Evolutionary conservation across 768 basidiomycete species (phyloP).

Genomic region (Lactarius deliciosus): DNA sequence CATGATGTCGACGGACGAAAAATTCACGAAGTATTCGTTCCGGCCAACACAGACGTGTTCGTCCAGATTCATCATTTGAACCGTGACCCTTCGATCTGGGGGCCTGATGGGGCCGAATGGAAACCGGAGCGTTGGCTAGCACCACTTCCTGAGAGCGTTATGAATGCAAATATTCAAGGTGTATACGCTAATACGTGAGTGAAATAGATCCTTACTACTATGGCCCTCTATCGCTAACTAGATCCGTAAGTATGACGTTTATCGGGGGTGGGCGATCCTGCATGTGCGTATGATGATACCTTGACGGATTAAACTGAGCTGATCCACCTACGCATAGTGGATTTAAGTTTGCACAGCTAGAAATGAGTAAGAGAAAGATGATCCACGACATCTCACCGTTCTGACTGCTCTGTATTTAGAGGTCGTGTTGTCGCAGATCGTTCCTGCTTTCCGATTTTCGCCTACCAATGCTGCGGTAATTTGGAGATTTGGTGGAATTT

Average conservation of each 20-base stretch:
- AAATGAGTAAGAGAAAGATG: constrained; percentile 36
- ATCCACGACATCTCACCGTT: not conserved
- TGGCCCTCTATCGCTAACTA: constrained; percentile 3
- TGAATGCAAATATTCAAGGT: constrained; percentile 29
- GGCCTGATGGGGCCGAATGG: not conserved
- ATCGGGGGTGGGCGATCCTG: constrained; percentile 6
- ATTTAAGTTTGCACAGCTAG: constrained; percentile 43
- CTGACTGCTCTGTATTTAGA: not conserved
- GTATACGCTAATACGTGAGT: constrained; percentile 31
- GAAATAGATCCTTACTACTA: not conserved
- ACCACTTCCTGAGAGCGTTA: constrained; percentile 25
- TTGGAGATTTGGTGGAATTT: constrained; percentile 1
- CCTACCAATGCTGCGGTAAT: not conserved
- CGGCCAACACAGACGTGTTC: constrained; percentile 31
- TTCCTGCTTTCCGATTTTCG: not conserved
- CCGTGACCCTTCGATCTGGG: not conserved
- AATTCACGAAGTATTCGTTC: constrained; percentile 34
- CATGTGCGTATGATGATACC: constrained; percentile 8
- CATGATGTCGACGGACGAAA: constrained; percentile 9
- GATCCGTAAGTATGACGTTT: not conserved
- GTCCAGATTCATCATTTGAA: constrained; percentile 1
- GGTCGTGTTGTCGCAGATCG: not conserved
- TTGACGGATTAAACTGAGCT: not conserved
- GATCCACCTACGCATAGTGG: constrained; percentile 32
- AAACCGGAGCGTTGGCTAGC: constrained; percentile 38